These are phyloP conservation scores for Tuber melanosporum DNA, from an alignment of 495 filamentous ascomycete species.

Conservation along the genomic window DNA sequence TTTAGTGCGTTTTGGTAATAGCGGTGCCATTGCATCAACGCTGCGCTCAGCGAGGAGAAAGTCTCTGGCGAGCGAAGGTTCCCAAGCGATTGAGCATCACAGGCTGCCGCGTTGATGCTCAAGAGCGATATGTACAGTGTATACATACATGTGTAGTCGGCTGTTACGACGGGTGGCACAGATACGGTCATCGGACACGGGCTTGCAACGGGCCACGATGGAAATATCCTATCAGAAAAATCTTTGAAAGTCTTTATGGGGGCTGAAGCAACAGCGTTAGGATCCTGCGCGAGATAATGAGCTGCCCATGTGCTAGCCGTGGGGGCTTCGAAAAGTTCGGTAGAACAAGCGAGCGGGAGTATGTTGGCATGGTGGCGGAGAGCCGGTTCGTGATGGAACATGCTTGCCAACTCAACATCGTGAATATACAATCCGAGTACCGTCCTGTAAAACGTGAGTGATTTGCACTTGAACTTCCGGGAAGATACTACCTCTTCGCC, in stretches of 20 bases:
- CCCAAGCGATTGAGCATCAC: slow-evolving; percentile 6
- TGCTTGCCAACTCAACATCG: slow-evolving; percentile 24
- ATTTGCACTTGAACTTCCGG: neutral
- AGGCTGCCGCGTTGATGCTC: slow-evolving; percentile 9
- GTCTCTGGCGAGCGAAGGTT: slow-evolving; percentile 3
- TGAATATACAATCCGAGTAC: slow-evolving; percentile 33
- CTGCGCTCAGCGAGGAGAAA: neutral
- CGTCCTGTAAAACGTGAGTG: slow-evolving; percentile 11
- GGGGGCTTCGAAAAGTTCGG: slow-evolving; percentile 26
- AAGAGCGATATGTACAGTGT: slow-evolving; percentile 6
- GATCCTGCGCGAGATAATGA: slow-evolving; percentile 6
- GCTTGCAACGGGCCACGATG: neutral
- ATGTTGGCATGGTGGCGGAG: slow-evolving; percentile 17
- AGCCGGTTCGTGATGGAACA: slow-evolving; percentile 29
- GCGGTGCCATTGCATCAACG: neutral
- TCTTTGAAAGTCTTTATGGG: neutral
- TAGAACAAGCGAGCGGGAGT: neutral
- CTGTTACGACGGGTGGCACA: neutral
- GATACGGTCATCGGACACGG: neutral
- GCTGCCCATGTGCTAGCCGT: slow-evolving; percentile 17
- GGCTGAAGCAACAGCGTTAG: neutral
- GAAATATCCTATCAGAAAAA: slow-evolving; percentile 2
- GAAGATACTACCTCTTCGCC: slow-evolving; percentile 9
- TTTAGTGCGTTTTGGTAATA: slow-evolving; percentile 2
- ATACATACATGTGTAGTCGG: slow-evolving; percentile 3